Base-by-base conservation (phyloP, 2,329 filamentous ascomycete genomes). In the Paraphoma chrysanthemicola region DNA sequence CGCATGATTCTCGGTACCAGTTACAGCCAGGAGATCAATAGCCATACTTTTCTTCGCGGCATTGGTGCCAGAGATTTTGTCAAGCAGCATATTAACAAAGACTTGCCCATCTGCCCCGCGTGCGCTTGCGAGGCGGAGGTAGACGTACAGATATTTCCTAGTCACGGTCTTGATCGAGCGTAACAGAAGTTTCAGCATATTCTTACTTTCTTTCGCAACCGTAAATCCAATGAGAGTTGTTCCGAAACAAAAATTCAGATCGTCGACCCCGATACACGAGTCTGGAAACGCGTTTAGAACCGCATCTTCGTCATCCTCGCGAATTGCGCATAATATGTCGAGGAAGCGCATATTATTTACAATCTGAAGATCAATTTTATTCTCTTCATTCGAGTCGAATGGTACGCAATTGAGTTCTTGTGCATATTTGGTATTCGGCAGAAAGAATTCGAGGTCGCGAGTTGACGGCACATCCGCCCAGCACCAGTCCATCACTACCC, bases 221-320 rank as follows among this genome's bases (percentile, higher is more conserved):
- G 41, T 38, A 23, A 48, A 14, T 18, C 30, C 46, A 2, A 48
- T n/a, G 6, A 48, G 31, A 8, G 46, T 48, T 38, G 46, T 48
- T 8, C 46, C 46, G 31, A 58, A 62, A 16, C 57, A 56, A 29
- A 58, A 53, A 12, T 56, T 58, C 1, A 58, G 47, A 29, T 42
- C 50, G 18, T 58, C 55, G 30, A 58, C 43, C 3, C 55, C 41
- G 36, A 56, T 58, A 45, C 51, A 54, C 1, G 53, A 38, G 16
- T 31, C 46, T 7, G 11, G 18, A 16, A 48, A 38, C 17, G n/a
- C 29, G 1, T 29, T n/a, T 14, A 51, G 23, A 14, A 51, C 48
- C 41, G 48, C 48, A 2, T 43, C 38, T 51, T 31, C 9, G n/a
- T 51, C 48, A 23, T 44, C 48, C 14, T 31, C n/a, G 12, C 43